Evolutionary conservation across 2,329 filamentous ascomycete genomes (phyloP), one percentile per base, ranked within the genome.

Genomic region (Apiospora arundinis): DNA sequence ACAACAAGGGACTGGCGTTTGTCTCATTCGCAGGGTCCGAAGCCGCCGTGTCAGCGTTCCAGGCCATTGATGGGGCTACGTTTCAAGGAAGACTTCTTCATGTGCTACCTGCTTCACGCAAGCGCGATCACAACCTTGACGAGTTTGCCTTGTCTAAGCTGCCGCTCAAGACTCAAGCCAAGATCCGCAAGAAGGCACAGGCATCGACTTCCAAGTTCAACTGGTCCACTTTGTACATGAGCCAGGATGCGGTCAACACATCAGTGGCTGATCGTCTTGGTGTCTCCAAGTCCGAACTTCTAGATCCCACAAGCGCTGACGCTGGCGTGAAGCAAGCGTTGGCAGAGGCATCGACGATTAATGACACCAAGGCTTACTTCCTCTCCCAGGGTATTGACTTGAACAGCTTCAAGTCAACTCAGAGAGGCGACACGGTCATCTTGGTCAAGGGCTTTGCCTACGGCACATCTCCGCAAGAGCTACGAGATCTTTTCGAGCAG

Each of bases 181-280:
- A 97, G 77, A 93, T 98, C 75, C 94, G 93, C 80, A 93, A 93
- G 78, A 97, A 93, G 83, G 88, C 92, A 68, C 92, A 95, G 77
- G 93, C 95, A 28, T 88, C 93, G 11, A 92, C 91, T 42, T 90
- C 89, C 67, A 91, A 89, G 1, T 98, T 98, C 84, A 97, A 95
- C 80, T 99, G 96, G 96, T 99, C 99, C 85, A 95, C 95, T n/a
- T 86, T 99, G n/a, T 99, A 96, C 82, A 97, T 99, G 93, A 98
- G 93, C 82, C 93, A 94, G 83, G 95, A 99, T 84, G 94, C 96
- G 68, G 95, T 99, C 69, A 95, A 98, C 83, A 91, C 93, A 67
- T 97, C 95, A 7, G 90, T 97, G 73, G 94, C 96, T 67, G 90
- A 92, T 78, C 92, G 95, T 70, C 87, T 99, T 71, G 95, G 95